Evolutionary conservation across 768 basidiomycete species (phyloP), one percentile per base, ranked within the genome.

Genomic region (Trametes elegans): DNA sequence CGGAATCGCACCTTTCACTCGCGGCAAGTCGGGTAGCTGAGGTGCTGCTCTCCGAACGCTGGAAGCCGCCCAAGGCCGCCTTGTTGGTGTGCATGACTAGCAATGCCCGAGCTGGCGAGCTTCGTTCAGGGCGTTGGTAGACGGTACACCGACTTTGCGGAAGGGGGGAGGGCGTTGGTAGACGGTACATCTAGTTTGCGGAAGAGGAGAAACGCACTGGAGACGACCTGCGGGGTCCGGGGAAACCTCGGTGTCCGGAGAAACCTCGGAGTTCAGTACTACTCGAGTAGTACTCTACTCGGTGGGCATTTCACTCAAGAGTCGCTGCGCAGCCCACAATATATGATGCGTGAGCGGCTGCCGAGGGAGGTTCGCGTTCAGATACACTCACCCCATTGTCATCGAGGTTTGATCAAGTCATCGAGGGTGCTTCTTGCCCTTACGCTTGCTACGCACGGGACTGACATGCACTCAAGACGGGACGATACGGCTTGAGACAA

Each of bases 381-480:
- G 21, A 18, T 5, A 32, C 11, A 27, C 53, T 54, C 53, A 54
- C 53, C 53, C 23, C 28, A 39, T 7, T 39, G 32, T n/a, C 35
- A 27, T 36, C 43, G 3, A 8, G 7, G 26, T 19, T 19, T 7
- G 46, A 49, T 49, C 32, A 26, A 35, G 32, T 32, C 31, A 48
- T 42, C 40, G 31, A 28, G 53, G 53, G 46, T 41, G 7, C 11
- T 46, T 55, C 49, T 46, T 42, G 26, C 18, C 7, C 23, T n/a
- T 18, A 19, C 3, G 31, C 29, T 32, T 41, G 31, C 16, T 18
- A 36, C 18, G 18, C 54, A 43, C 46, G 54, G 49, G 54, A 41
- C 26, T 8, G 41, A 49, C 16, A 38, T 11, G 24, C 43, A 39
- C 27, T 13, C 21, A 11, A 28, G 43, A 26, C n/a, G 21, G 31